These are phyloP conservation scores for Hyphopichia homilentoma DNA, from an alignment of 805 yeast genomes.

Conservation along the genomic window DNA sequence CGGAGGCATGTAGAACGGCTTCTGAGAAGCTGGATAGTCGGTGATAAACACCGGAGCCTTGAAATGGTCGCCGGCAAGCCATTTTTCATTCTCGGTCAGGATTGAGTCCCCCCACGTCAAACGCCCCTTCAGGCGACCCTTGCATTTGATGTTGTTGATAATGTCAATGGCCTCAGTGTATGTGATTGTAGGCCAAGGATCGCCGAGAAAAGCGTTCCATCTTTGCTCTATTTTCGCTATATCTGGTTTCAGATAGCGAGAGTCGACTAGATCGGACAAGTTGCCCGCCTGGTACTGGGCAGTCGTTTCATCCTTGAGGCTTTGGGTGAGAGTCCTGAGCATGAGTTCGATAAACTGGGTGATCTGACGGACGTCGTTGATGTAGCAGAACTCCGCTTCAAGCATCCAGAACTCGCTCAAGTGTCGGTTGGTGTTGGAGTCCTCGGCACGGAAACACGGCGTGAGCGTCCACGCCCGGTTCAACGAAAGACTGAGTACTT, in stretches of 20 bases:
- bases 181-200: constrained; percentile 65
- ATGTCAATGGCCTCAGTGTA: constrained; percentile 72
- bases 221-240: constrained; percentile 38
- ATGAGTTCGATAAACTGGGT: constrained; percentile 66
- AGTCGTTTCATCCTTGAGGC: constrained; percentile 14
- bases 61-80: constrained; percentile 70
- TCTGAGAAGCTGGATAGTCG: constrained; percentile 73
- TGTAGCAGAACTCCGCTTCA: constrained; percentile 82
- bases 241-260: constrained; percentile 38
- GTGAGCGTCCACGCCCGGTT: constrained; percentile 82
- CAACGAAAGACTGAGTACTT: constrained; percentile 69
- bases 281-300: constrained; percentile 8
- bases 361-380: constrained; percentile 54
- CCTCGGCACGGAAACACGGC: constrained; percentile 94
- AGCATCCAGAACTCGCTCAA: constrained; percentile 97
- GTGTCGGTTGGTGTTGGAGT: constrained; percentile 87
- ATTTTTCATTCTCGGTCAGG: constrained; percentile 86
- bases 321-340: constrained; percentile 47
- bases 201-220: constrained; percentile 54
- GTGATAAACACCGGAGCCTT: constrained; percentile 82
- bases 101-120: constrained; percentile 68
- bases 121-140: constrained; percentile 32
- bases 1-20: constrained; percentile 89
- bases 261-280: constrained; percentile 24
- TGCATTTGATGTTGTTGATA: constrained; percentile 33